phyloP scores from a whole-genome alignment of 2,329 filamentous ascomycete species.

The Aspergillus sp. region DNA sequence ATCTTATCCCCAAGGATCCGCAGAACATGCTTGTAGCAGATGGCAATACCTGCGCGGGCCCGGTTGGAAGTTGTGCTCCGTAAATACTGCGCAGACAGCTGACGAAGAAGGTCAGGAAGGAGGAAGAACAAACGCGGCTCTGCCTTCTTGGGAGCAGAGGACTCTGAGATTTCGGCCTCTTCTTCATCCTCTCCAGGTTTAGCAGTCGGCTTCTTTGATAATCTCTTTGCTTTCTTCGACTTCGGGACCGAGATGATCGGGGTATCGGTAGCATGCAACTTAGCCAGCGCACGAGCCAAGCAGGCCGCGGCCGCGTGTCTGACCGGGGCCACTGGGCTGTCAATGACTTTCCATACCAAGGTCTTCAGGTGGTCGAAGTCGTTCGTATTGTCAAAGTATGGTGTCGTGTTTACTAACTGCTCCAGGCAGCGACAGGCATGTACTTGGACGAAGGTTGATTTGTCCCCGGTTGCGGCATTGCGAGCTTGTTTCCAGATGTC shows the following conservation, averaged over 20 bases:
- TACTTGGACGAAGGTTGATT: slow-evolving; percentile 76
- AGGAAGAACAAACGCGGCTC: slow-evolving; percentile 71
- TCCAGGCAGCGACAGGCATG: slow-evolving; percentile 78
- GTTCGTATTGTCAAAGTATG: slow-evolving; percentile 81
- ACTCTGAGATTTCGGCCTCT: slow-evolving; percentile 69
- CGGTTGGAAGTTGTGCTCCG: slow-evolving; percentile 76
- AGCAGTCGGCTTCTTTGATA: slow-evolving; percentile 62
- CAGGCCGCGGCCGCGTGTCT: slow-evolving; percentile 85
- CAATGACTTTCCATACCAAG: slow-evolving; percentile 81
- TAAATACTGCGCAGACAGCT: slow-evolving; percentile 78
- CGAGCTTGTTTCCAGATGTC: slow-evolving; percentile 93
- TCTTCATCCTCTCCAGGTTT: slow-evolving; percentile 72
- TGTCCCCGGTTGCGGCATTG: slow-evolving; percentile 74
- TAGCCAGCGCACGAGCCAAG: slow-evolving; percentile 78
- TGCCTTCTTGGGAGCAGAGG: slow-evolving; percentile 72
- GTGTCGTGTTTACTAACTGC: slow-evolving; percentile 68
- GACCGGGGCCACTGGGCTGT: slow-evolving; percentile 72
- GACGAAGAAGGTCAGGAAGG: slow-evolving; percentile 74
- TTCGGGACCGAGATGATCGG: slow-evolving; percentile 56
- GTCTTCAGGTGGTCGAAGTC: slow-evolving; percentile 89
- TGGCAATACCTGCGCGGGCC: slow-evolving; percentile 76
- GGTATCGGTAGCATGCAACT: slow-evolving; percentile 69
- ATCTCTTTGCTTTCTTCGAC: slow-evolving; percentile 70
- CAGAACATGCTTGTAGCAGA: slow-evolving; percentile 83
- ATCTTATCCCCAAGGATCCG: slow-evolving; percentile 75